Base-by-base conservation (phyloP, 805 yeast species). In the Starmera dryadoides region DNA sequence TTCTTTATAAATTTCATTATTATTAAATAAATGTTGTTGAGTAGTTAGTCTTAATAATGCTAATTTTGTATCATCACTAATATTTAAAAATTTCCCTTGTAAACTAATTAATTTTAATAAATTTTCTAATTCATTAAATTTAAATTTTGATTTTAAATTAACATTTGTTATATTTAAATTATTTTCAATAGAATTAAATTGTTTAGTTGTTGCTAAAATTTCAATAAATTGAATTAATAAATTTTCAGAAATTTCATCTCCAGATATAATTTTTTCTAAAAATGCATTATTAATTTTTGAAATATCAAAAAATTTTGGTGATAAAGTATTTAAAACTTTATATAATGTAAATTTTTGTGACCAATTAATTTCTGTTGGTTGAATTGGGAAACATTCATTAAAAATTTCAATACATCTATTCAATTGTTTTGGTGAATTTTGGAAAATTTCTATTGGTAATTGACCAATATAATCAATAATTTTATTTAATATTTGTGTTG, bases 1-100 rank as follows among this genome's bases (percentile, higher is more conserved):
- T 4, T 38, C 25, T 11, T 43, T 39, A 15, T 41, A 42, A 10
- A 30, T 23, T 32, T 23, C 38, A 6, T 4, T 2, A 25, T 30
- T n/a, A n/a, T 19, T 21, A 16, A 35, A 53, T 10, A 46, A 18
- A 28, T 49, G 49, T 22, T 53, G 55, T 30, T 51, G 55, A 1
- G 55, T 50, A 6, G 43, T 39, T 4, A 52, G 33, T 28, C 47
- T 48, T 33, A 53, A 32, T 3, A 53, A 28, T 2, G 37, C 36
- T 20, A 53, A 21, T 5, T 43, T 21, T 1, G 47, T 30, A 1
- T 43, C 45, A 34, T 46, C 49, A 12, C 45, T 37, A 2, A 53
- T n/a, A n/a, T n/a, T n/a, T n/a, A n/a, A n/a, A n/a, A n/a, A n/a
- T n/a, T 44, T 36, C 19, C 43, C n/a, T 14, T 44, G 40, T 3